A percentile compares a stretch with the other conserved stretches of the same genome.
Evolutionary conservation across 805 yeast species (phyloP).

Genomic region (Lipomyces mesembrius): DNA sequence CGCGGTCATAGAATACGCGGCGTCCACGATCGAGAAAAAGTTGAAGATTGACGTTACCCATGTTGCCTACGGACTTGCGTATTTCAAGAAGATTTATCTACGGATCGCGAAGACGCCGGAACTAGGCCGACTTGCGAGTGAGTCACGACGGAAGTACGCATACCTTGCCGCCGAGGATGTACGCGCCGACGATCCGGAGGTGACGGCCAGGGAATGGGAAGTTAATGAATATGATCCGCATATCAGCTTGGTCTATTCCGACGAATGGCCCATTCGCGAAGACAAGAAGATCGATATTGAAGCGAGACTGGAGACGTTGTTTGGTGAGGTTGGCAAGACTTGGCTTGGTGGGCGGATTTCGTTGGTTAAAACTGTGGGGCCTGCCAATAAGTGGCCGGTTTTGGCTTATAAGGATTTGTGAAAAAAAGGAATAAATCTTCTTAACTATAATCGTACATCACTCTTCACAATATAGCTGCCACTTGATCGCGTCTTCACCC

Average conservation of each 20-base stretch:
- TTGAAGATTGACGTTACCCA: slow-evolving; percentile 49
- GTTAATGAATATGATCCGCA: slow-evolving; percentile 68
- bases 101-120: slow-evolving; percentile 54
- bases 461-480: background rate
- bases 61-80: slow-evolving; percentile 55
- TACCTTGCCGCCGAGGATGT: slow-evolving; percentile 44
- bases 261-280: slow-evolving; percentile 65
- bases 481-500: too few relatives aligned
- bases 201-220: slow-evolving; percentile 53
- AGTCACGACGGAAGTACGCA: slow-evolving; percentile 48
- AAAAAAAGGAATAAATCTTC: background rate
- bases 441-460: background rate
- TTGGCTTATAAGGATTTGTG: slow-evolving; percentile 53
- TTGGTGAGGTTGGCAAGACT: slow-evolving; percentile 49
- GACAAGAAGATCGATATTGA: slow-evolving; percentile 67
- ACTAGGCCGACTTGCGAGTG: slow-evolving; percentile 55
- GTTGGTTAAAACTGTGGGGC: slow-evolving; percentile 73
- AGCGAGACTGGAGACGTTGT: slow-evolving; percentile 66
- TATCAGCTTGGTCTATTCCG: slow-evolving; percentile 69
- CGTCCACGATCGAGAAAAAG: slow-evolving; percentile 61
- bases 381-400: slow-evolving; percentile 68
- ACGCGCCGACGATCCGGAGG: slow-evolving; percentile 53
- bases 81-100: slow-evolving; percentile 59
- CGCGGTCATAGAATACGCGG: slow-evolving; percentile 58
- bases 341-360: slow-evolving; percentile 75